Base-by-base conservation (phyloP, 768 basidiomycete species). In the Dioszegia aurantiaca region DNA sequence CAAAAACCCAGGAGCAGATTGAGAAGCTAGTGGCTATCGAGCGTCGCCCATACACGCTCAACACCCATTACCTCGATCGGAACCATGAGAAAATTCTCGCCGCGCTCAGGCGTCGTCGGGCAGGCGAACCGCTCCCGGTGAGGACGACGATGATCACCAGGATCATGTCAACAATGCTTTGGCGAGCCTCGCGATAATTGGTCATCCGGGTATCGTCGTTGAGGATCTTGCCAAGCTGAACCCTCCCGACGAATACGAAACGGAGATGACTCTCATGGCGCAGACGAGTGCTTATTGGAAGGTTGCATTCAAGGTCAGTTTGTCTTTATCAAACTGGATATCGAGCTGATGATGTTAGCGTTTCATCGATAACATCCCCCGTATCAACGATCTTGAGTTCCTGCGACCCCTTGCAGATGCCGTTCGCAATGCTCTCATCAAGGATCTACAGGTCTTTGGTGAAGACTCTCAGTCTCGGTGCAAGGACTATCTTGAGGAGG, bases 261-360 rank as follows among this genome's bases (percentile, higher is more conserved):
- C 81, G 12, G 85, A 83, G 47, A 54, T 84, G 14, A 58, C 65
- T 2, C 79, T 85, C 5, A 83, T 83, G 81, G 81, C 83, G 0
- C 80, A 80, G n/a, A 81, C 84, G 0, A 78, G 80, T 0, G 84
- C 82, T 4, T 86, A 83, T 60, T 84, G 81, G 65, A 80, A 82
- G 36, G 78, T 85, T 0, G 80, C 83, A 6, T 81, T 79, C 74
- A 82, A 82, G 78, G 83, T 83, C 10, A 45, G 33, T 36, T 3
- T 21, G 5, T 28, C 40, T 55, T 2, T 12, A 14, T 11, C 30
- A 19, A 36, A 3, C 23, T 44, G 30, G 9, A 26, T 26, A 17
- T n/a, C 4, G 12, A 6, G 23, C 48, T 17, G 19, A 19, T 0
- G 33, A n/a, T 11, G 16, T 2, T 55, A 86, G 85, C 81, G 83